Conservation (phyloP, 495 filamentous ascomycete species). For the Neurospora africana region DNA sequence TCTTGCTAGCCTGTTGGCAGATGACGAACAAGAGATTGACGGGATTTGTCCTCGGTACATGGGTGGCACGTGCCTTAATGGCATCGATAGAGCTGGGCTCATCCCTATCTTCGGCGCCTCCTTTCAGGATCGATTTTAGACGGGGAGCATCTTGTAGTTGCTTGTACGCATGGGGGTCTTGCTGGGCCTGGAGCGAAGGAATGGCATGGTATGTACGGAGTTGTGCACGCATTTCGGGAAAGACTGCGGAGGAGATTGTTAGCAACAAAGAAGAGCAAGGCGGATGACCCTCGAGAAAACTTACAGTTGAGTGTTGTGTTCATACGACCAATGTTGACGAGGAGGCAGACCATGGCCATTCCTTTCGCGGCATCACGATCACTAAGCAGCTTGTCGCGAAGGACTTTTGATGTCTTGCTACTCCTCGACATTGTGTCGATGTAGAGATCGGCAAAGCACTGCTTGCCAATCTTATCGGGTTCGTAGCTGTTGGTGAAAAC, state of each 20-base stretch:
- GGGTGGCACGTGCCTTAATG: slow-evolving; percentile 43
- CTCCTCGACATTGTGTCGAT: slow-evolving; percentile 97
- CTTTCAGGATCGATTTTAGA: slow-evolving; percentile 94
- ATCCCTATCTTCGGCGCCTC: slow-evolving; percentile 83
- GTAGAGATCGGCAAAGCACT: slow-evolving; percentile 92
- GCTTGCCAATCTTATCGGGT: slow-evolving; percentile 53
- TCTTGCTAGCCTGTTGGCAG: slow-evolving; percentile 78
- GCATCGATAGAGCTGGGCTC: slow-evolving; percentile 82
- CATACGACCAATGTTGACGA: slow-evolving; percentile 97
- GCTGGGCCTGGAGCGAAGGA: slow-evolving; percentile 85
- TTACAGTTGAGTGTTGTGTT: slow-evolving; percentile 97
- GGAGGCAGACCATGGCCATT: slow-evolving; percentile 98
- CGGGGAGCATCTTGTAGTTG: slow-evolving; percentile 94
- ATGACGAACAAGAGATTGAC: slow-evolving; percentile 96
- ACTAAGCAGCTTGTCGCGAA: slow-evolving; percentile 90
- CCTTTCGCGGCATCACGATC: slow-evolving; percentile 85
- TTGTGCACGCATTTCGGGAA: slow-evolving; percentile 98
- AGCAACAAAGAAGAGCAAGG: slow-evolving; percentile 15
- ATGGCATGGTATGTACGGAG: slow-evolving; percentile 97
- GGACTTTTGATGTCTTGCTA: slow-evolving; percentile 97
- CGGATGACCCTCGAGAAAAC: slow-evolving; percentile 12
- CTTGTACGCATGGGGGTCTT: slow-evolving; percentile 94
- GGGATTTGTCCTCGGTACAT: slow-evolving; percentile 81
- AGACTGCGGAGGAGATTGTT: slow-evolving; percentile 50
- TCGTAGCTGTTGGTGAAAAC: slow-evolving; percentile 84